Base-by-base conservation (phyloP, 371 early-diverging fungal genomes). In the Catenaria anguillulae region DNA sequence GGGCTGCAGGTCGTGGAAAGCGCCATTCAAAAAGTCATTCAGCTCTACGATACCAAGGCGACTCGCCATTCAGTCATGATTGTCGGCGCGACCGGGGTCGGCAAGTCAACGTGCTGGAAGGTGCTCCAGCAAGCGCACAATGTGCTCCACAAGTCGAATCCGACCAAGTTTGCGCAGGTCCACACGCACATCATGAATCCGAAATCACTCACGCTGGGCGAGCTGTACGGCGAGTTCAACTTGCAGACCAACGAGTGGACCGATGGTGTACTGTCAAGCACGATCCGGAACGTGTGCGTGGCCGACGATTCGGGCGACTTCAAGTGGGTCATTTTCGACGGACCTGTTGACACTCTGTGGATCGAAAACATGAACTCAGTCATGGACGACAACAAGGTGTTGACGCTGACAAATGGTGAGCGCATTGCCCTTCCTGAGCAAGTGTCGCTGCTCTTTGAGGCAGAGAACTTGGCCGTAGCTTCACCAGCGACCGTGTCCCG, bases 281-380 rank as follows among this genome's bases (percentile, higher is more conserved):
- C 79, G 12, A 73, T 79, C 76, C 60, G 77, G 10, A 62, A 50
- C 0, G 71, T 73, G 2, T 79, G 80, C 56, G 56, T 71, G 0
- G 74, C 76, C 45, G 79, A 77, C 52, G 73, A 71, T 34, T 72
- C 69, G 31, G 56, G 56, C 42, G 80, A 80, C 54, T 71, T 69
- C 35, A 75, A 75, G 55, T 82, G 81, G 82, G 69, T 81, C 55
- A 64, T 82, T 24, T 68, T 82, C 55, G 84, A 84, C 63, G 81
- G 80, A 0, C 78, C 78, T 2, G 78, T 80, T 1, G 80, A 80
- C 61, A 74, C 80, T 23, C 65, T 77, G 0, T 80, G 80, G 80
- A 77, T 80, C 50, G 84, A 84, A 61, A 75, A 74, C 43, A 78
- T 84, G 75, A 84, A 84, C 64, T 76, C 79, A 13, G 75, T 82